Evolutionary conservation across 768 basidiomycete species (phyloP).

Genomic region (Lyophyllum semitale): DNA sequence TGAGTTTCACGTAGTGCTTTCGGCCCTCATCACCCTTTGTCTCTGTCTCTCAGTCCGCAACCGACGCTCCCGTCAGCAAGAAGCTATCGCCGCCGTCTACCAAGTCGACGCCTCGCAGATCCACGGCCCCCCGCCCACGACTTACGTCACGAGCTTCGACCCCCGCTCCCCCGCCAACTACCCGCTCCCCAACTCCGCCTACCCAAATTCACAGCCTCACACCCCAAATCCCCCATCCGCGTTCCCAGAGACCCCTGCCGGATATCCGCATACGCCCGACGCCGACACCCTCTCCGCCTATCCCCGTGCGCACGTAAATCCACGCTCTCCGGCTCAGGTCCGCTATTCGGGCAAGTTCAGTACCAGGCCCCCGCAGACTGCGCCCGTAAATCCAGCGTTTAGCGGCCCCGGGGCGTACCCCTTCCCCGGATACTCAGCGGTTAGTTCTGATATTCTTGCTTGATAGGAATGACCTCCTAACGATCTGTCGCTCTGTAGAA

Average conservation of each 20-base stretch:
- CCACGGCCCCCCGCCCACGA: constrained; percentile 18
- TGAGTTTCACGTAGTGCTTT: constrained; percentile 7
- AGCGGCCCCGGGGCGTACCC: constrained; percentile 14
- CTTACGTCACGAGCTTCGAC: constrained; percentile 20
- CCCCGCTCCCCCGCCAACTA: constrained; percentile 14
- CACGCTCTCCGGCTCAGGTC: constrained; percentile 6
- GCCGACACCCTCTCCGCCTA: constrained; percentile 3
- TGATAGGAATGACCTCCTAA: constrained; percentile 1
- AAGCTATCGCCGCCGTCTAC: constrained; percentile 19
- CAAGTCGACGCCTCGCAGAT: constrained; percentile 22
- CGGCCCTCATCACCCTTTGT: constrained; percentile 9
- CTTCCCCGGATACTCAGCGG: constrained; percentile 23
- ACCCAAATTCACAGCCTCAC: not conserved
- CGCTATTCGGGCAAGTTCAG: constrained; percentile 14
- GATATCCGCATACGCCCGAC: constrained; percentile 14
- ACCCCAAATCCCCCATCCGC: constrained; percentile 9
- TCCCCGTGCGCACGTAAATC: not conserved
- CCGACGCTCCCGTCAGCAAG: constrained; percentile 11
- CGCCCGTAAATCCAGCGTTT: constrained; percentile 17
- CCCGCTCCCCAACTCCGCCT: constrained; percentile 13
- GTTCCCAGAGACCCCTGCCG: constrained; percentile 15
- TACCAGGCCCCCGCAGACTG: constrained; percentile 16
- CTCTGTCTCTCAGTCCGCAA: constrained; percentile 14
- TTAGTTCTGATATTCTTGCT: constrained; percentile 11
- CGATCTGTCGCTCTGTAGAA: constrained; percentile 4